Percentiles rank a stretch among this genome's conserved stretches.
Evolutionary conservation across 345 rosid genomes (phyloP).

Genomic region (Salix brachista): DNA sequence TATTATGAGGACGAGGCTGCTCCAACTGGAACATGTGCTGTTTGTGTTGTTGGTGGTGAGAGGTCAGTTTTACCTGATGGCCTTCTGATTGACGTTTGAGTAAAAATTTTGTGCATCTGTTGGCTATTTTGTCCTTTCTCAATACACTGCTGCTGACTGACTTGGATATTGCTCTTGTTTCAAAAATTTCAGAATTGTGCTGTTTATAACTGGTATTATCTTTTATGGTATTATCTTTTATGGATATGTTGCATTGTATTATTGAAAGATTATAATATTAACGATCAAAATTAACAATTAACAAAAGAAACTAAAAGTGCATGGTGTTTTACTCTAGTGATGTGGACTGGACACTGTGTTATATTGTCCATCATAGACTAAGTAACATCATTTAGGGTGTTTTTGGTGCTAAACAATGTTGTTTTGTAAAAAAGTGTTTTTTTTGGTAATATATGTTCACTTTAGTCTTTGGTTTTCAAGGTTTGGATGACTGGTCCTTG

Average conservation of each 20-base stretch:
- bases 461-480: too few species aligned
- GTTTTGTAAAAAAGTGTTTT: too few species aligned
- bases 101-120: neutral
- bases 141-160: neutral
- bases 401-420: too few species aligned
- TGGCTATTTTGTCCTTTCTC: neutral
- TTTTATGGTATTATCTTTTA: neutral
- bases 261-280: neutral
- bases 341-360: too few species aligned
- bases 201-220: neutral
- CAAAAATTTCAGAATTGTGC: neutral
- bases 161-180: neutral
- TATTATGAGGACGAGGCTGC: slow-evolving; percentile 78
- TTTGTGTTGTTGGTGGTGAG: slow-evolving; percentile 96
- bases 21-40: slow-evolving; percentile 91
- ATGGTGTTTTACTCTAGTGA: too few species aligned
- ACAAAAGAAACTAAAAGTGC: too few species aligned
- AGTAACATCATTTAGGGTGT: too few species aligned
- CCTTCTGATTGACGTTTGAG: neutral
- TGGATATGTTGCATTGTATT: neutral
- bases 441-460: too few species aligned
- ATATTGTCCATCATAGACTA: too few species aligned
- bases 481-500: too few species aligned
- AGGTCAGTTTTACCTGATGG: slow-evolving; percentile 44
- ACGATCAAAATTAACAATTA: too few species aligned